Percentiles rank a stretch among this genome's conserved stretches.
Conservation (phyloP, 2,329 filamentous ascomycete genomes). For the Monilinia laxa region DNA sequence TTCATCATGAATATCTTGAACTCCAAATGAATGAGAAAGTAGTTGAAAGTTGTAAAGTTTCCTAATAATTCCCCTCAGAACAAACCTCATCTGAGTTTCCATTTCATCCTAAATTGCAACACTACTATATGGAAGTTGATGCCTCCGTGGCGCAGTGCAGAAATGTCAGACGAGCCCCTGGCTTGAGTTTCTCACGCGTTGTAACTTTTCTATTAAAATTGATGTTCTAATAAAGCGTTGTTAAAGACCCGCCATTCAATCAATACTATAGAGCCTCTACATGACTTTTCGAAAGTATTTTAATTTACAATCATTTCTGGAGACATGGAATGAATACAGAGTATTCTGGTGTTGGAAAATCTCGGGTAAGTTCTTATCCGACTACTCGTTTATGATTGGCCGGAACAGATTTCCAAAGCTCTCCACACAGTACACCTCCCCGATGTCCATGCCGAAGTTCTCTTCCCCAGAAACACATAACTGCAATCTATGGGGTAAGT, state of each 20-base stretch:
- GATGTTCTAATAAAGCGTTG: not conserved
- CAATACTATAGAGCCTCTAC: not conserved
- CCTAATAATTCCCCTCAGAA: not conserved
- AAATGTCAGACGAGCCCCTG: conserved; percentile 16
- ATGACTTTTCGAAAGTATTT: too few species aligned
- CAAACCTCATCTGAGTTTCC: not conserved
- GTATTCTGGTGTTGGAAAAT: not conserved
- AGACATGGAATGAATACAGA: not conserved
- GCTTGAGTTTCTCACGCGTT: not conserved
- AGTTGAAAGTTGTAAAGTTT: too few species aligned
- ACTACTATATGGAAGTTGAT: too few species aligned
- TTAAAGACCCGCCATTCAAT: not conserved
- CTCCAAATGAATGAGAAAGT: not conserved
- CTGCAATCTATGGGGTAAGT: conserved; percentile 16
- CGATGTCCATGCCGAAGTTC: conserved; percentile 19
- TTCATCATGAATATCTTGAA: not conserved
- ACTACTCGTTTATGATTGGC: conserved; percentile 5
- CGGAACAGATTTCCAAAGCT: not conserved
- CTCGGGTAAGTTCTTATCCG: conserved; percentile 18
- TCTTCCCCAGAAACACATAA: conserved; percentile 8
- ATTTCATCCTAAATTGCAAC: conserved; percentile 15
- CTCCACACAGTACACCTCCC: conserved; percentile 10
- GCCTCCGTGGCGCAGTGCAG: conserved; percentile 12
- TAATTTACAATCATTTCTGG: not conserved
- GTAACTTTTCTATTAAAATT: not conserved